Base-by-base conservation (phyloP, 768 basidiomycete genomes). In the Pleurotus cornucopiae region DNA sequence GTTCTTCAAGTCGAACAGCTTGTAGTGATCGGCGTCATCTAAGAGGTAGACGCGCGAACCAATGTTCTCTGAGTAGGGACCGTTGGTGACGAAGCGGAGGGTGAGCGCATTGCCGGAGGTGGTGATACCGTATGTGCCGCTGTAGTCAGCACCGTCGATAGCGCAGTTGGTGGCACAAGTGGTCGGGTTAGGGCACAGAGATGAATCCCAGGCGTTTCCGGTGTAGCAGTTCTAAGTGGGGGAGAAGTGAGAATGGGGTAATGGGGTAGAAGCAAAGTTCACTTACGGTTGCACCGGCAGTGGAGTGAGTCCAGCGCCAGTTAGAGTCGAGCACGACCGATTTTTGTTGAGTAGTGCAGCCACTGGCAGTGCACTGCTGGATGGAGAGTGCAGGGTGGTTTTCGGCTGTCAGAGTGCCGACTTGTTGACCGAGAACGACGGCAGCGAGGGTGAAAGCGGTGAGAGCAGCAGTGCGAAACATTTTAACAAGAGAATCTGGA, bases 251-350 rank as follows among this genome's bases (percentile, higher is more conserved):
- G 23, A 3, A n/a, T n/a, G n/a, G n/a, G n/a, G n/a, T n/a, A n/a
- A n/a, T n/a, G n/a, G n/a, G n/a, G n/a, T n/a, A n/a, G 11, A n/a
- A 46, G 18, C 21, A 16, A 41, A 18, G 44, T 23, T 4, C 44
- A 23, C 20, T 56, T 34, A 30, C 37, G n/a, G 56, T 60, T 21
- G 54, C 62, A 30, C 66, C 61, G 54, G 60, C 58, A 56, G 64
- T 68, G 45, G 61, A 61, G 64, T 79, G 76, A 12, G 73, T 58
- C 78, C 78, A 81, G 46, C 80, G 78, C 79, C 79, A 82, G 71
- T 81, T 81, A 55, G 75, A 57, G 66, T 81, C 80, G 63, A 82
- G 72, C 7, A 75, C 23, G 23, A 23, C 23, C 4, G 23, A 23
- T 23, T 23, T 23, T 23, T 23, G 23, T 5, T 23, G 23, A 4